Percentiles rank a stretch among this genome's conserved stretches.
phyloP scores from a whole-genome alignment of 768 basidiomycete species.

The Lactifluus volemus region DNA sequence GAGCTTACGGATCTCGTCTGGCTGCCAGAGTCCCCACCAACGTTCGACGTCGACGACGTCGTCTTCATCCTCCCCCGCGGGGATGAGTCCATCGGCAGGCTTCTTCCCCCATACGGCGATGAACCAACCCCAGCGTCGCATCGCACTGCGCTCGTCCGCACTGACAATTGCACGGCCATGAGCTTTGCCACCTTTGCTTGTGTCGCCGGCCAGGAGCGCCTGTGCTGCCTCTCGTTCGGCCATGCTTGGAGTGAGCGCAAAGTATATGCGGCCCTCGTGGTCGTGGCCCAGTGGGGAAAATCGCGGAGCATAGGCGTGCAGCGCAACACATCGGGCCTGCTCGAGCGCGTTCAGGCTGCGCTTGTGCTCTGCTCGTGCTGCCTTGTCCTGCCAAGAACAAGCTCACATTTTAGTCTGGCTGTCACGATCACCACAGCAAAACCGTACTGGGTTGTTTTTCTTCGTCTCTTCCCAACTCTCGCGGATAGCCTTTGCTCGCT shows the following conservation, averaged over 20 bases:
- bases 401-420: neutral
- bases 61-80: conserved; percentile 21
- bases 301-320: conserved; percentile 40
- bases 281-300: conserved; percentile 62
- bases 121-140: conserved; percentile 68
- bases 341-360: conserved; percentile 42
- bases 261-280: conserved; percentile 57
- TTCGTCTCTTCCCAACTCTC: conserved; percentile 44
- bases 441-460: conserved; percentile 17
- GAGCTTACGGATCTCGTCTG: conserved; percentile 53
- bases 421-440: neutral
- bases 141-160: conserved; percentile 40
- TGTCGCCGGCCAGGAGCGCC: conserved; percentile 25
- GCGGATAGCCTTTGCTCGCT: conserved; percentile 46
- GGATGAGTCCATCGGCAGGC: conserved; percentile 25
- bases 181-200: conserved; percentile 32
- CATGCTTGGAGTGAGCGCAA: conserved; percentile 51
- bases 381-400: conserved; percentile 32
- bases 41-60: conserved; percentile 37
- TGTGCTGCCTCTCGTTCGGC: conserved; percentile 45
- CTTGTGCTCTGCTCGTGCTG: conserved; percentile 41
- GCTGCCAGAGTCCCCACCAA: conserved; percentile 77
- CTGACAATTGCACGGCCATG: conserved; percentile 32
- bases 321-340: conserved; percentile 42
- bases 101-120: conserved; percentile 64